Percentiles rank a stretch among this genome's conserved stretches.
Evolutionary conservation across 1,284 basidiomycete genomes (phyloP).

Genomic region (Gomphus bonarii): DNA sequence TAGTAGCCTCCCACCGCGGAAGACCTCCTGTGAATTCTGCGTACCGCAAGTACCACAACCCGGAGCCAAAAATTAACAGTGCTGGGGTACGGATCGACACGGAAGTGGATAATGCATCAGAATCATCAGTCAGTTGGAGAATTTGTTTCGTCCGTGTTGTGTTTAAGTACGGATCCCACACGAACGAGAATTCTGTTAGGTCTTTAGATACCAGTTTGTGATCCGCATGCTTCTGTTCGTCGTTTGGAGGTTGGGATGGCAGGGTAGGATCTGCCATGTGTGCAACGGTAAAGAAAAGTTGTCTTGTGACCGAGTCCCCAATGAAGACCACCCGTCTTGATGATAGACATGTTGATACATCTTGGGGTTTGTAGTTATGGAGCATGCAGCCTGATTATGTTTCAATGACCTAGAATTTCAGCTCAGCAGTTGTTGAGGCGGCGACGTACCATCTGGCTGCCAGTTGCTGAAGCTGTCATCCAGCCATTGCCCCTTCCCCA

Average conservation of each 20-base stretch:
- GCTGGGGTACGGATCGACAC: conserved; percentile 31
- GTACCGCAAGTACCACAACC: conserved; percentile 81
- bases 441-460: conserved; percentile 70
- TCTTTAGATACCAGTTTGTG: conserved; percentile 35
- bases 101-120: background rate
- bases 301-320: conserved; percentile 78
- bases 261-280: conserved; percentile 46
- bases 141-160: conserved; percentile 37
- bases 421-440: background rate
- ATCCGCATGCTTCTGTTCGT: conserved; percentile 61
- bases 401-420: background rate
- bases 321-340: conserved; percentile 59
- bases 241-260: conserved; percentile 42
- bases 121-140: conserved; percentile 18
- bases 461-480: conserved; percentile 58
- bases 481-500: conserved; percentile 72
- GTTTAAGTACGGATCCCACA: conserved; percentile 80
- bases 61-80: conserved; percentile 73
- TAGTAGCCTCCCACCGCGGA: conserved; percentile 63
- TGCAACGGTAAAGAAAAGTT: conserved; percentile 68
- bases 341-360: conserved; percentile 43
- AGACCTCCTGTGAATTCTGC: conserved; percentile 59
- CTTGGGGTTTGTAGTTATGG: conserved; percentile 45
- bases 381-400: conserved; percentile 60
- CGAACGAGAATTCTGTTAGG: conserved; percentile 51